phyloP scores from a whole-genome alignment of 257 asterid genomes.

The Nemophila menziesii region DNA sequence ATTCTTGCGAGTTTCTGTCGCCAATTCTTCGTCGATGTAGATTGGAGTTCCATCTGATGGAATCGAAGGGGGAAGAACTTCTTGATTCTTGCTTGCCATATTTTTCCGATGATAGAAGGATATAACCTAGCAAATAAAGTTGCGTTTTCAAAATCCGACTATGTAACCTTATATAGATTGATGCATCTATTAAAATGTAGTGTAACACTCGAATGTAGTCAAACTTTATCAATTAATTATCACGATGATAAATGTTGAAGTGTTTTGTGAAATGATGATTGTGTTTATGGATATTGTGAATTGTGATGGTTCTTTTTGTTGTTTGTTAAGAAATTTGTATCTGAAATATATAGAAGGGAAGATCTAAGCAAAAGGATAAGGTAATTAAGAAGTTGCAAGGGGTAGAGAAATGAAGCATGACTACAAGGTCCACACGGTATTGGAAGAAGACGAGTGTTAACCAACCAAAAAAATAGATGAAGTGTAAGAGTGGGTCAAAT shows the following conservation, averaged over 20 bases:
- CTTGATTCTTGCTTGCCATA: not conserved
- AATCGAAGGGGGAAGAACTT: not conserved
- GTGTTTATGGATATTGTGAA: not conserved
- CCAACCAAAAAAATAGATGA: not conserved
- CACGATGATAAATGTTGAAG: too few species aligned
- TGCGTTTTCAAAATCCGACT: too few species aligned
- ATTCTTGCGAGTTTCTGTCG: not conserved
- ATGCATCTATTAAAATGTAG: too few species aligned
- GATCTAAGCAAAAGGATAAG: not conserved
- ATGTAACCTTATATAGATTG: too few species aligned
- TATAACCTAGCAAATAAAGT: too few species aligned
- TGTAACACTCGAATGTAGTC: too few species aligned
- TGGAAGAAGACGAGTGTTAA: too few species aligned
- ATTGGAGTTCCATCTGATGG: not conserved
- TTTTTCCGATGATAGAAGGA: too few species aligned
- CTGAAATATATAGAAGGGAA: not conserved
- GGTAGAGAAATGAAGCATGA: not conserved
- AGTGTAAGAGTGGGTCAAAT: not conserved
- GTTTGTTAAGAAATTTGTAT: not conserved
- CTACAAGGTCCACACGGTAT: too few species aligned
- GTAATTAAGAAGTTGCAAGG: not conserved
- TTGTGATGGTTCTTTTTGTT: not conserved
- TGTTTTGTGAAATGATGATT: not conserved
- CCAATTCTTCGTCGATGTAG: not conserved
- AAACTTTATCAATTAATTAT: too few species aligned